Evolutionary conservation across 148 eudicot genomes (phyloP).

Genomic region (Amaranthus palmeri): DNA sequence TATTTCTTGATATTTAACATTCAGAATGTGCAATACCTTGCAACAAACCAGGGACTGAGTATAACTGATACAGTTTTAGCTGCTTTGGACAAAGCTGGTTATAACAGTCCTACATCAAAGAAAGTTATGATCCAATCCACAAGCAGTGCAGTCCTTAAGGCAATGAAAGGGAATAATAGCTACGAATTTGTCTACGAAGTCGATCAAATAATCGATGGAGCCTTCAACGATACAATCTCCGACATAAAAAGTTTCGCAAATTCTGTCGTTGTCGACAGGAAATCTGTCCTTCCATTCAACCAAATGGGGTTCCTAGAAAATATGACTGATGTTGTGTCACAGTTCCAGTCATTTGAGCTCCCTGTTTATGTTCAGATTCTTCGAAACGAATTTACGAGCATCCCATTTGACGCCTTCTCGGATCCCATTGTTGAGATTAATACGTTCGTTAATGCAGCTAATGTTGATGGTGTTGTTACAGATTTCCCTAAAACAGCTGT

Average conservation of each 20-base stretch:
- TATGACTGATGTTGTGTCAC: conserved; percentile 46
- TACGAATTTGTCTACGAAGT: conserved; percentile 72
- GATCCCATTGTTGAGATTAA: conserved; percentile 65
- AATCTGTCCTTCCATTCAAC: conserved; percentile 46
- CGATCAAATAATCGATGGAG: conserved; percentile 47
- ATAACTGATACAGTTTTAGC: conserved; percentile 57
- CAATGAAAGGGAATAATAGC: conserved; percentile 37
- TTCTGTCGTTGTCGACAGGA: conserved; percentile 57
- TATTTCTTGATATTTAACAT: background rate
- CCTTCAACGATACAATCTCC: conserved; percentile 39
- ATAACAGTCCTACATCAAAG: conserved; percentile 33
- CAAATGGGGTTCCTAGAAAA: conserved; percentile 30
- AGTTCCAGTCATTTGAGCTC: conserved; percentile 53
- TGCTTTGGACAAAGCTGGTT: conserved; percentile 44
- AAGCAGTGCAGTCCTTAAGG: conserved; percentile 62
- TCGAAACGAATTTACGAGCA: conserved; percentile 62
- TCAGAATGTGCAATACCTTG: conserved; percentile 86
- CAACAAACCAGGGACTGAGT: conserved; percentile 50
- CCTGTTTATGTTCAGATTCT: conserved; percentile 54
- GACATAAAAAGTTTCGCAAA: conserved; percentile 68
- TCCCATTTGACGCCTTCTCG: conserved; percentile 73
- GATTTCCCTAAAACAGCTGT: conserved; percentile 70
- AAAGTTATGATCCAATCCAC: conserved; percentile 71
- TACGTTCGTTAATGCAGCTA: conserved; percentile 32
- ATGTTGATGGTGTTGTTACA: conserved; percentile 63